These are phyloP conservation scores for Candida koratica DNA, from an alignment of 805 yeast genomes.

Conservation along the genomic window DNA sequence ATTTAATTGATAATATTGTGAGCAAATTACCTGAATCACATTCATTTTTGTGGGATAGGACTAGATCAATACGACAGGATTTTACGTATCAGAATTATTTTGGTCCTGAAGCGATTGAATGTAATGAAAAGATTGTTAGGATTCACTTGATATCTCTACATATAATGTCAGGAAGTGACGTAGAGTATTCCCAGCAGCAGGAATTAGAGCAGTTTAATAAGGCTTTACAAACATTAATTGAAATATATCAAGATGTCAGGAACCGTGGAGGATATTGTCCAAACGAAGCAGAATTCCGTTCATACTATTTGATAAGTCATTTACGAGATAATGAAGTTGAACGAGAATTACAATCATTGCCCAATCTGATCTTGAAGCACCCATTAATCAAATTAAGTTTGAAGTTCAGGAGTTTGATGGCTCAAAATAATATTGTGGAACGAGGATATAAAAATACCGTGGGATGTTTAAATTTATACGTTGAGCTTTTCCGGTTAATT, in stretches of 20 bases:
- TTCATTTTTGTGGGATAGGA: constrained; percentile 94
- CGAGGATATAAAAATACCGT: constrained; percentile 47
- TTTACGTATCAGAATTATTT: constrained; percentile 91
- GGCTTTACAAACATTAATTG: constrained; percentile 81
- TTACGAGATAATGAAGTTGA: constrained; percentile 83
- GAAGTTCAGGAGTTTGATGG: constrained; percentile 59
- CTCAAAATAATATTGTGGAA: constrained; percentile 57
- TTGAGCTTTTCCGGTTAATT: constrained; percentile 56
- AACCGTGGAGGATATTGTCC: constrained; percentile 65
- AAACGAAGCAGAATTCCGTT: constrained; percentile 90
- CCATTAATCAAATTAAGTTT: constrained; percentile 66
- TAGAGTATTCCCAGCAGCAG: constrained; percentile 88
- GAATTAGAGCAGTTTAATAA: constrained; percentile 93
- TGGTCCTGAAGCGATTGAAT: constrained; percentile 90
- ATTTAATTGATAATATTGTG: constrained; percentile 61
- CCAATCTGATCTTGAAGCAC: constrained; percentile 51
- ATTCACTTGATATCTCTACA: constrained; percentile 81
- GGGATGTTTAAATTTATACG: constrained; percentile 59
- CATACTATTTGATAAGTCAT: constrained; percentile 78
- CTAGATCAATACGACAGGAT: constrained; percentile 94
- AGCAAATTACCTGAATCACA: constrained; percentile 77
- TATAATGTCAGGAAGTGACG: constrained; percentile 68
- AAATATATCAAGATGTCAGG: constrained; percentile 78
- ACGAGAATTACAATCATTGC: constrained; percentile 66
- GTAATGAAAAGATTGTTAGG: constrained; percentile 87